A percentile compares a stretch with the other conserved stretches of the same genome.
Conservation (phyloP, 2,329 filamentous ascomycete genomes). For the Trichoderma asperellum region DNA sequence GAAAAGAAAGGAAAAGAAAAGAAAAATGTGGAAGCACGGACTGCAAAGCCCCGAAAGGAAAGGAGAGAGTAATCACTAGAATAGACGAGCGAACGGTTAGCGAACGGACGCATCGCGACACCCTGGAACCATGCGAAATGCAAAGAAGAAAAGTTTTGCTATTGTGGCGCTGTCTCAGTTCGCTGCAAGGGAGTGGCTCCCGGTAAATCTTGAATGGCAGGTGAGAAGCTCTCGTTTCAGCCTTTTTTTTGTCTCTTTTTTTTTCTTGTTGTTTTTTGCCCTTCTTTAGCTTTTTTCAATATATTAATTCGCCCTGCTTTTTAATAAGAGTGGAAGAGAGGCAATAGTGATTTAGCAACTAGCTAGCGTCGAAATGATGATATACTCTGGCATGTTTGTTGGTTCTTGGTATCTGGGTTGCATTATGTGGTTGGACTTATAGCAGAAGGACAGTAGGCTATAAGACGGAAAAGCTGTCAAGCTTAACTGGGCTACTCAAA, state of each 20-base stretch:
- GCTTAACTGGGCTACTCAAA: neutral
- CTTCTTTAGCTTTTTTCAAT: too few species aligned
- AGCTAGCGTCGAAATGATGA: neutral
- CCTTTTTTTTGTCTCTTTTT: neutral
- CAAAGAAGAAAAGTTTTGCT: conserved; percentile 1
- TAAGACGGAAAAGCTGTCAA: neutral
- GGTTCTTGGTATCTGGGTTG: neutral
- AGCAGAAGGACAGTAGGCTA: neutral
- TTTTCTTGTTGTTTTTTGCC: neutral
- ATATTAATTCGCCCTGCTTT: too few species aligned
- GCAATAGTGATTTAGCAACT: neutral
- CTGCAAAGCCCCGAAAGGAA: neutral
- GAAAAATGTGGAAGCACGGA: neutral
- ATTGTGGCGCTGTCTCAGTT: neutral
- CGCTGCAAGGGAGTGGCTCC: conserved; percentile 7
- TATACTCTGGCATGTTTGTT: neutral
- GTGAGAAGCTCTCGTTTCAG: neutral
- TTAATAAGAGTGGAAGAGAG: neutral
- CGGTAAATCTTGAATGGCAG: neutral
- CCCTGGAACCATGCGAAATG: neutral
- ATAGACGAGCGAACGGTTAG: neutral
- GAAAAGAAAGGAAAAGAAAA: neutral
- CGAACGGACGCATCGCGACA: neutral
- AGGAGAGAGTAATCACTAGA: neutral
- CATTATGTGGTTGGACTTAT: neutral